Percentiles rank a stretch among this genome's conserved stretches.
phyloP scores from a whole-genome alignment of 164 flowering plant genomes.

The Paratinospora sagittata region DNA sequence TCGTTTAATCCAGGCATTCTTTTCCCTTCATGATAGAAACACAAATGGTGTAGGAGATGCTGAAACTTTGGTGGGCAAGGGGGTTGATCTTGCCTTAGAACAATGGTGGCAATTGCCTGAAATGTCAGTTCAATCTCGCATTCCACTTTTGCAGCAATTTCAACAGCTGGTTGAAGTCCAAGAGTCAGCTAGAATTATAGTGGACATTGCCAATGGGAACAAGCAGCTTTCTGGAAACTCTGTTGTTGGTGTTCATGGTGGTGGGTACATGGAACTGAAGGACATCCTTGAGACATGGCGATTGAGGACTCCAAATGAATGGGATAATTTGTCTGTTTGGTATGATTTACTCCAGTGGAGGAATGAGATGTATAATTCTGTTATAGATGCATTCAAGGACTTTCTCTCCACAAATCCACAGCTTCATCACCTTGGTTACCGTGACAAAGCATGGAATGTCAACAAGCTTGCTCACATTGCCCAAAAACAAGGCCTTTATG shows the following conservation, averaged over 20 bases:
- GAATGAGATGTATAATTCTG: conserved; percentile 93
- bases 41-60: conserved; percentile 83
- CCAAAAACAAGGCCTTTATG: conserved; percentile 88
- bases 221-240: conserved; percentile 62
- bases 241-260: conserved; percentile 56
- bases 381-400: conserved; percentile 96
- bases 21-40: conserved; percentile 83
- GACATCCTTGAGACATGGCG: conserved; percentile 99
- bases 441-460: conserved; percentile 99
- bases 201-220: conserved; percentile 86
- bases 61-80: conserved; percentile 81
- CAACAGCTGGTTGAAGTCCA: conserved; percentile 92
- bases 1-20: conserved; percentile 70
- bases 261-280: conserved; percentile 84
- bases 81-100: conserved; percentile 80
- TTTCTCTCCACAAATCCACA: conserved; percentile 60
- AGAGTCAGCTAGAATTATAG: conserved; percentile 75
- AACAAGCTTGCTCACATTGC: conserved; percentile 94
- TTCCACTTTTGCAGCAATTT: conserved; percentile 87
- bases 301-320: conserved; percentile 92
- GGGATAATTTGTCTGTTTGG: conserved; percentile 98
- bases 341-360: conserved; percentile 98
- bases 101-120: conserved; percentile 98
- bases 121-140: conserved; percentile 81
- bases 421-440: conserved; percentile 96